phyloP scores from a whole-genome alignment of 2,329 filamentous ascomycete genomes.

The Nemania diffusa region DNA sequence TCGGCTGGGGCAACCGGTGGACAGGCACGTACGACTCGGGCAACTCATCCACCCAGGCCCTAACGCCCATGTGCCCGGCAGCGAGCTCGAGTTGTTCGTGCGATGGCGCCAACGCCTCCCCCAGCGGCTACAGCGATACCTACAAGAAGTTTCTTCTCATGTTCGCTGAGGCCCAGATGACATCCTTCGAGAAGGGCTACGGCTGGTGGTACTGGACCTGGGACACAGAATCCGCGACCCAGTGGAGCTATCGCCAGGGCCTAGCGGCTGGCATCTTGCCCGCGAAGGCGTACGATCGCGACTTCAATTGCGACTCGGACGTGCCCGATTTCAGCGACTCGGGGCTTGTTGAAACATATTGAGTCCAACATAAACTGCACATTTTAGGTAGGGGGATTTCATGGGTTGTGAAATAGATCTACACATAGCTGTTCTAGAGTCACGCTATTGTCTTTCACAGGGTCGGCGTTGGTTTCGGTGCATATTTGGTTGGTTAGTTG shows the following conservation, averaged over 20 bases:
- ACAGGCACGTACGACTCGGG: constrained; percentile 83
- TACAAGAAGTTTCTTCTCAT: constrained; percentile 90
- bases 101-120: constrained; percentile 77
- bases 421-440: neutral
- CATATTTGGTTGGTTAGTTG: constrained; percentile 24
- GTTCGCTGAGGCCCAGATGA: constrained; percentile 97
- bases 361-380: neutral
- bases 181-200: constrained; percentile 90
- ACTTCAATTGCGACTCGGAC: constrained; percentile 73
- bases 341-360: constrained; percentile 63
- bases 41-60: constrained; percentile 68
- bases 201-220: constrained; percentile 99
- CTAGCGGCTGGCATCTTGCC: constrained; percentile 83
- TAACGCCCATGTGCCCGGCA: constrained; percentile 79
- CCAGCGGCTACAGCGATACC: constrained; percentile 70
- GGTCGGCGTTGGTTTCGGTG: constrained; percentile 21
- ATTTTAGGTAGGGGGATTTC: neutral
- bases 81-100: constrained; percentile 76
- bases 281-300: constrained; percentile 73
- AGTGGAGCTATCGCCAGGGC: constrained; percentile 93
- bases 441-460: neutral
- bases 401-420: neutral
- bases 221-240: constrained; percentile 84
- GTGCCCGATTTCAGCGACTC: constrained; percentile 63
- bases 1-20: constrained; percentile 89